Conservation (phyloP, 1,139 yeast genomes). For the Starmera stellimalicola region DNA sequence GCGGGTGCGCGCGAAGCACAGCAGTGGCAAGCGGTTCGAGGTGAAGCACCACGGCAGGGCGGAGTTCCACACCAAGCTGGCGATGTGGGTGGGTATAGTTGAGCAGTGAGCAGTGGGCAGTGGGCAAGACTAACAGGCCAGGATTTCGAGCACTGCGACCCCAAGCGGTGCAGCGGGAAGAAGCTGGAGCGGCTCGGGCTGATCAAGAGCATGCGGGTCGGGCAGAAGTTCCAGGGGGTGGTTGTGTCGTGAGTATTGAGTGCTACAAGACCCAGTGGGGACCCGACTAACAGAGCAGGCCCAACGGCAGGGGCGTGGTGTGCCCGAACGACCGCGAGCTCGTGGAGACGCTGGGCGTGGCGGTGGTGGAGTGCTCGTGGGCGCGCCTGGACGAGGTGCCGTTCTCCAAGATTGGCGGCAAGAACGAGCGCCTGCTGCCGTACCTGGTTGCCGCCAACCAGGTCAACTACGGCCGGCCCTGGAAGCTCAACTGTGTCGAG, state of each 20-base stretch:
- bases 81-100: conserved; percentile 57
- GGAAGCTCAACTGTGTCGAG: conserved; percentile 94
- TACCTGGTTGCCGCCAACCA: conserved; percentile 95
- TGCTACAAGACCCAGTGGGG: background rate
- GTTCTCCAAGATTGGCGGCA: conserved; percentile 85
- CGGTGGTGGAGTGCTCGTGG: conserved; percentile 99
- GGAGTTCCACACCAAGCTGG: conserved; percentile 60
- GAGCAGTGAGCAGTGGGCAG: background rate
- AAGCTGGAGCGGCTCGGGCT: conserved; percentile 83
- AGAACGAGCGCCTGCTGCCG: conserved; percentile 77
- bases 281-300: conserved; percentile 26
- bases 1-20: conserved; percentile 28
- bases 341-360: conserved; percentile 78
- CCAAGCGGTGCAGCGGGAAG: conserved; percentile 95
- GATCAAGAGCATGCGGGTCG: conserved; percentile 68
- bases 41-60: conserved; percentile 25
- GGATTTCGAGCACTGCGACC: conserved; percentile 97
- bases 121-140: background rate
- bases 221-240: conserved; percentile 85
- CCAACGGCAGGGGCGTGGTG: conserved; percentile 84
- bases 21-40: conserved; percentile 27
- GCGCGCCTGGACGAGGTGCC: conserved; percentile 95
- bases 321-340: conserved; percentile 80
- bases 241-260: conserved; percentile 48
- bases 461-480: conserved; percentile 93